These are phyloP conservation scores for Aspergillus nidulans DNA, from an alignment of 495 filamentous ascomycete species.

Conservation along the genomic window DNA sequence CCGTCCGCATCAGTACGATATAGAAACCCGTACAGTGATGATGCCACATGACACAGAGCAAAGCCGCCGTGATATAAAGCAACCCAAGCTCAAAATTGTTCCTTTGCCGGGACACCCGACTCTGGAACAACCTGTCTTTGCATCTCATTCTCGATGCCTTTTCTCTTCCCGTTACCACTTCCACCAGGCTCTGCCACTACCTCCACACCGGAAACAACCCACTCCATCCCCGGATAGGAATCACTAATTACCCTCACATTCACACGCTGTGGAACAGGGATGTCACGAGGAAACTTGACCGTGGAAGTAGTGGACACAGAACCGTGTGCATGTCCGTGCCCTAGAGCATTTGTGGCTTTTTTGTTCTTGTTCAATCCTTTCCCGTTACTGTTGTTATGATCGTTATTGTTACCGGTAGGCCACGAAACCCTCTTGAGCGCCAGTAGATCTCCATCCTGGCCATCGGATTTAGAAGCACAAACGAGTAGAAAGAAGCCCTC, in stretches of 20 bases:
- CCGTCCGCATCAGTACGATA: too few relatives aligned
- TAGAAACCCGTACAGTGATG: too few relatives aligned
- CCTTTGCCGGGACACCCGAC: not conserved
- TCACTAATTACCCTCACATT: conserved; percentile 78
- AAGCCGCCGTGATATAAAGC: too few relatives aligned
- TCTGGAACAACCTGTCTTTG: not conserved
- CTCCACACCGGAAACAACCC: conserved; percentile 37
- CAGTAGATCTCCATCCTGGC: conserved; percentile 65
- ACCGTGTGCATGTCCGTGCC: not conserved
- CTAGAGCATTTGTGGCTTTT: conserved; percentile 15
- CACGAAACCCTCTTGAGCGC: conserved; percentile 83
- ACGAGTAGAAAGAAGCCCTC: conserved; percentile 90
- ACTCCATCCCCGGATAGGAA: conserved; percentile 79
- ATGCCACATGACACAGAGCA: too few relatives aligned
- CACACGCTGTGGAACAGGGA: conserved; percentile 39
- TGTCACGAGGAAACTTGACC: conserved; percentile 57
- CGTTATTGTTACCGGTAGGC: conserved; percentile 38
- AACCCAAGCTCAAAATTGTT: not conserved
- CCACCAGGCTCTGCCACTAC: conserved; percentile 5
- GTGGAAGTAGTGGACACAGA: conserved; percentile 29
- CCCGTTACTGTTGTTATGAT: conserved; percentile 15
- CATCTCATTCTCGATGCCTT: not conserved
- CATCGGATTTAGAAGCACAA: conserved; percentile 43
- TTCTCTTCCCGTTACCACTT: not conserved
- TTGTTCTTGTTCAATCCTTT: conserved; percentile 21